Evolutionary conservation across 2,329 filamentous ascomycete genomes (phyloP).

Genomic region (Clarireedia hainanense): DNA sequence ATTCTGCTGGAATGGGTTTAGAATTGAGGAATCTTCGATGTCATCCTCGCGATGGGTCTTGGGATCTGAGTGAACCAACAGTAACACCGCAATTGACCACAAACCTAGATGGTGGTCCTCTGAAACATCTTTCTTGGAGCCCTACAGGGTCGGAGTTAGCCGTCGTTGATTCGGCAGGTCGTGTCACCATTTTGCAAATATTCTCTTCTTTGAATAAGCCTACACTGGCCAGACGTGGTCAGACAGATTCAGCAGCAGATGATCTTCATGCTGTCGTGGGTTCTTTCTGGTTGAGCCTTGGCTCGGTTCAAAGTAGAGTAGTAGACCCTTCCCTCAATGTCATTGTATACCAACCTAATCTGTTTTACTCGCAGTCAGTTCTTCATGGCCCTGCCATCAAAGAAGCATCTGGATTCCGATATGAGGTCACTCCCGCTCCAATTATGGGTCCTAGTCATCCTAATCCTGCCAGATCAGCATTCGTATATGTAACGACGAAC

Average conservation of each 20-base stretch:
- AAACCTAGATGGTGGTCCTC: slow-evolving; percentile 53
- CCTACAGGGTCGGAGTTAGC: slow-evolving; percentile 69
- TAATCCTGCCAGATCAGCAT: slow-evolving; percentile 59
- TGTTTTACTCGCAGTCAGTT: slow-evolving; percentile 32
- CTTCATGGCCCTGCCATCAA: slow-evolving; percentile 57
- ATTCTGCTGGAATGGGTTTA: slow-evolving; percentile 60
- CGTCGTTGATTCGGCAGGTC: slow-evolving; percentile 70
- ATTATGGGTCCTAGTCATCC: slow-evolving; percentile 68
- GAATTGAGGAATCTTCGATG: slow-evolving; percentile 67
- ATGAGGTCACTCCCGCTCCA: slow-evolving; percentile 57
- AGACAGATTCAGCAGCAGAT: slow-evolving; percentile 59
- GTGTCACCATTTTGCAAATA: slow-evolving; percentile 67
- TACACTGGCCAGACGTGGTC: slow-evolving; percentile 51
- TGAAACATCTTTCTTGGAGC: slow-evolving; percentile 81
- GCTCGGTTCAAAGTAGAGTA: slow-evolving; percentile 21
- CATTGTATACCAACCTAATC: neutral
- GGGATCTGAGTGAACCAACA: slow-evolving; percentile 69
- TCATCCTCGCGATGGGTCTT: slow-evolving; percentile 60
- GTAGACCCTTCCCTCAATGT: slow-evolving; percentile 16
- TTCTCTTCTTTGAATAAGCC: slow-evolving; percentile 67
- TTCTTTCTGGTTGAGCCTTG: slow-evolving; percentile 66
- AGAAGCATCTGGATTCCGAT: slow-evolving; percentile 54
- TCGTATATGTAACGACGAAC: slow-evolving; percentile 69
- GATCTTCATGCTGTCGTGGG: slow-evolving; percentile 75
- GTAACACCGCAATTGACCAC: slow-evolving; percentile 52